These are phyloP conservation scores for Herpetomonas tarakana DNA, from an alignment of 208 protist genomes.

Conservation along the genomic window DNA sequence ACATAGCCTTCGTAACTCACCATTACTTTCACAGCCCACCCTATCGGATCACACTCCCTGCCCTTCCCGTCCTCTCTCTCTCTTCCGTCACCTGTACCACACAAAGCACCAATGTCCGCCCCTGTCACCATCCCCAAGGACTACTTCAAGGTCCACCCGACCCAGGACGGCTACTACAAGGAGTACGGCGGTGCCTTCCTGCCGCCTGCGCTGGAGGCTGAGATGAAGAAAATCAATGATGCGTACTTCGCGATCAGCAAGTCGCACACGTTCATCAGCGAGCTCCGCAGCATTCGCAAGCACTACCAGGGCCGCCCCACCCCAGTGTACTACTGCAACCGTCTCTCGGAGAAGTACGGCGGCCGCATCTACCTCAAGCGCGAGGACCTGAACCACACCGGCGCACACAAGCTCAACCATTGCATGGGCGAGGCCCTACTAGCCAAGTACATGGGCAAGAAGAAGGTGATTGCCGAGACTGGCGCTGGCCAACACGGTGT, in stretches of 20 bases:
- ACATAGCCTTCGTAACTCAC: too few species aligned
- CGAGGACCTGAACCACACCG: constrained; percentile 82
- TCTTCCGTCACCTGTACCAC: too few species aligned
- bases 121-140: not conserved
- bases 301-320: constrained; percentile 11
- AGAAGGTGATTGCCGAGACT: constrained; percentile 80
- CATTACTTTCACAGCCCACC: too few species aligned
- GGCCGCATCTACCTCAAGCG: constrained; percentile 86
- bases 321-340: constrained; percentile 12
- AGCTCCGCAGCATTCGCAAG: constrained; percentile 6
- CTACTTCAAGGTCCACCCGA: constrained; percentile 5
- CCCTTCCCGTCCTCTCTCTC: too few species aligned
- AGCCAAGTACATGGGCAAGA: constrained; percentile 72
- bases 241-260: constrained; percentile 11
- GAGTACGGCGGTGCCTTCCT: constrained; percentile 9
- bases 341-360: constrained; percentile 16
- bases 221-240: constrained; percentile 9
- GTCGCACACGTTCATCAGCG: constrained; percentile 7
- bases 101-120: too few species aligned
- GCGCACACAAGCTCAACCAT: constrained; percentile 92
- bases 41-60: too few species aligned
- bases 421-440: constrained; percentile 67
- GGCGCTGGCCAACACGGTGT: constrained; percentile 90
- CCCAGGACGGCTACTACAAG: constrained; percentile 2
- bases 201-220: constrained; percentile 6